phyloP scores from a whole-genome alignment of 2,329 filamentous ascomycete species.

The Neonectria magnoliae region DNA sequence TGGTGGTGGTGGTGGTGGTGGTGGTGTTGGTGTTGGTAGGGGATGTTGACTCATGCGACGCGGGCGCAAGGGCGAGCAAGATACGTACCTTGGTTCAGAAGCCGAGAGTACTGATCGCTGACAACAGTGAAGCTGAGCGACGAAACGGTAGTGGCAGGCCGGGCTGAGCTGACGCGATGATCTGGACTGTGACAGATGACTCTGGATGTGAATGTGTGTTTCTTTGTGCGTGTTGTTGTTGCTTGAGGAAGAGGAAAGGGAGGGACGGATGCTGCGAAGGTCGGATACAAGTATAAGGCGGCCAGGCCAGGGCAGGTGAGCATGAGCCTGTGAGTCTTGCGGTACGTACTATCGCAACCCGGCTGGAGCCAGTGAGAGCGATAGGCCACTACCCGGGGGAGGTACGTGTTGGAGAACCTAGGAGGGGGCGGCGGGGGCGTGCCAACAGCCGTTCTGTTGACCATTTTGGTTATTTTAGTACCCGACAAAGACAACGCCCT shows the following conservation, averaged over 20 bases:
- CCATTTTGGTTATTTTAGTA: neutral
- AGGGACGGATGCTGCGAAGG: slow-evolving; percentile 47
- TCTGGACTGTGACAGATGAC: slow-evolving; percentile 70
- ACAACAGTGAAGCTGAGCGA: slow-evolving; percentile 40
- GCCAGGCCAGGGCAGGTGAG: slow-evolving; percentile 36
- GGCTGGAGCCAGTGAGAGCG: slow-evolving; percentile 10
- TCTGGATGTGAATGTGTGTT: slow-evolving; percentile 63
- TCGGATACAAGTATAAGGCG: slow-evolving; percentile 43
- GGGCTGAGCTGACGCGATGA: slow-evolving; percentile 63
- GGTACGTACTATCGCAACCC: slow-evolving; percentile 35
- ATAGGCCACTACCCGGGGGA: slow-evolving; percentile 34
- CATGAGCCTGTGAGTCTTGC: slow-evolving; percentile 35
- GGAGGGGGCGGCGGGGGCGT: slow-evolving; percentile 17
- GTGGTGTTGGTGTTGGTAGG: slow-evolving; percentile 5
- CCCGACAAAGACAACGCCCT: neutral
- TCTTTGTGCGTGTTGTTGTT: slow-evolving; percentile 62
- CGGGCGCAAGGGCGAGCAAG: slow-evolving; percentile 9
- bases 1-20: slow-evolving; percentile 24
- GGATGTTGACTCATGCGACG: slow-evolving; percentile 37
- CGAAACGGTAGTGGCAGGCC: slow-evolving; percentile 43
- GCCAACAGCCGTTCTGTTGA: neutral
- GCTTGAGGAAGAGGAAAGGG: slow-evolving; percentile 53
- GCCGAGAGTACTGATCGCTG: slow-evolving; percentile 40
- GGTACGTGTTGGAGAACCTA: slow-evolving; percentile 19
- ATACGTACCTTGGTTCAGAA: slow-evolving; percentile 50